A percentile compares a stretch with the other conserved stretches of the same genome.
Evolutionary conservation across 495 filamentous ascomycete species (phyloP).

Genomic region (Penicillium flavigenum): DNA sequence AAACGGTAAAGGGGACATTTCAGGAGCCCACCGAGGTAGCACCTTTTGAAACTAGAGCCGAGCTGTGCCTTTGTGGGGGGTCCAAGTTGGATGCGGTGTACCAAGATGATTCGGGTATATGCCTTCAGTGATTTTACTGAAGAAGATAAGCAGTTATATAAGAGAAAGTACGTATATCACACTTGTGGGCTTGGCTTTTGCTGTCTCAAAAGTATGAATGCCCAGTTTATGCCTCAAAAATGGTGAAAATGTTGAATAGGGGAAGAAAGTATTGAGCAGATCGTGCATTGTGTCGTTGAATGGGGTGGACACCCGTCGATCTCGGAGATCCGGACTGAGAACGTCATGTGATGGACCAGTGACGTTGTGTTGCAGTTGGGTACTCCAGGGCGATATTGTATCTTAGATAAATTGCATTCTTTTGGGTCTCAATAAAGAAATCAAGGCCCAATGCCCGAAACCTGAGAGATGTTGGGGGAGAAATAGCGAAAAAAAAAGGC

Average conservation of each 20-base stretch:
- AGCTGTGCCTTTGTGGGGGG: constrained; percentile 23
- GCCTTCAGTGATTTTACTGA: constrained; percentile 15
- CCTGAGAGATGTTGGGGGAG: background rate
- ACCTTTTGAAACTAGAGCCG: constrained; percentile 15
- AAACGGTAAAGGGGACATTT: constrained; percentile 21
- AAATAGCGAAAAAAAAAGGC: background rate
- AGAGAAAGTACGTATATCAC: background rate
- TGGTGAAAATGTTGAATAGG: background rate
- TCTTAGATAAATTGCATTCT: background rate
- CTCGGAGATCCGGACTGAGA: constrained; percentile 13
- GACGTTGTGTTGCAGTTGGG: constrained; percentile 7
- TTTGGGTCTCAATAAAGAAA: background rate
- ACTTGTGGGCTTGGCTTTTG: constrained; percentile 1
- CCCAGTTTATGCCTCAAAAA: background rate
- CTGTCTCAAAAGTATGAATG: background rate
- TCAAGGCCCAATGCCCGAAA: background rate
- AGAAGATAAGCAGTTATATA: constrained; percentile 16
- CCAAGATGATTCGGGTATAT: constrained; percentile 21
- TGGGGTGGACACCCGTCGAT: constrained; percentile 1
- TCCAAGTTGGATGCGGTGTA: constrained; percentile 29
- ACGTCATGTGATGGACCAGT: constrained; percentile 17
- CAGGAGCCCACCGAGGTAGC: constrained; percentile 24
- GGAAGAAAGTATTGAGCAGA: constrained; percentile 3
- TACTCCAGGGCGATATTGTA: background rate
- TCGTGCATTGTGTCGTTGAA: constrained; percentile 3